Evolutionary conservation across 2,329 filamentous ascomycete genomes (phyloP), one percentile per base, ranked within the genome.

Genomic region (Cryphonectria radicalis): DNA sequence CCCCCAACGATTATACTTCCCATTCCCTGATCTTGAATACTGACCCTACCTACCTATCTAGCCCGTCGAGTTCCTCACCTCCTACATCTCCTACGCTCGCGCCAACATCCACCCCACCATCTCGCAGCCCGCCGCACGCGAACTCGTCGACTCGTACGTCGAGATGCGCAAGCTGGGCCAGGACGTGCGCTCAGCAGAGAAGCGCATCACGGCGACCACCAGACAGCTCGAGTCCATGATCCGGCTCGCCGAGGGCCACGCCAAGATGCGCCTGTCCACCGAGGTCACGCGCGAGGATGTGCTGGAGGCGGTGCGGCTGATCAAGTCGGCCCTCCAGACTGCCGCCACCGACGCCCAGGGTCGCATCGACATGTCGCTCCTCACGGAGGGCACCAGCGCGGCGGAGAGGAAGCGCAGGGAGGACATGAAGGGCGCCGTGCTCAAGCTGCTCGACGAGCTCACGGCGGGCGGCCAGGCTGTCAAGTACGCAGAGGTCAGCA

Each of bases 171-270:
- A 95, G 78, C 90, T 99, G 0, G 96, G 96, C 63, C 92, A 94
- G 76, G 92, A 95, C 76, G 91, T 95, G 50, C 93, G 95, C 65
- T 88, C 94, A 2, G 89, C 93, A 3, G 97, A 99, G 82, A 95
- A 97, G 81, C 93, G 96, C 75, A 99, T 99, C 83, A 99, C 96
- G 0, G 96, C 96, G 57, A 99, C 96, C 3, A 99, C 97, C 0
- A 90, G 96, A 79, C 96, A 99, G 82, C 87, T 99, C 7, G 97
- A 99, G 83, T 96, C 92, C 63, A 99, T 99, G 97, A 98, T 99
- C 79, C 95, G 96, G 73, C 91, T 99, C 3, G 85, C 95, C 1
- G 96, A 99, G 84, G 96, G 95, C 0, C 97, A 99, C 81, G 97
- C 96, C 66, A 98, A 98, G 82, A 99, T 99, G 97, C 92, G 96